Conservation (phyloP, 805 yeast genomes). For the Barnettozyma wickerhamii region DNA sequence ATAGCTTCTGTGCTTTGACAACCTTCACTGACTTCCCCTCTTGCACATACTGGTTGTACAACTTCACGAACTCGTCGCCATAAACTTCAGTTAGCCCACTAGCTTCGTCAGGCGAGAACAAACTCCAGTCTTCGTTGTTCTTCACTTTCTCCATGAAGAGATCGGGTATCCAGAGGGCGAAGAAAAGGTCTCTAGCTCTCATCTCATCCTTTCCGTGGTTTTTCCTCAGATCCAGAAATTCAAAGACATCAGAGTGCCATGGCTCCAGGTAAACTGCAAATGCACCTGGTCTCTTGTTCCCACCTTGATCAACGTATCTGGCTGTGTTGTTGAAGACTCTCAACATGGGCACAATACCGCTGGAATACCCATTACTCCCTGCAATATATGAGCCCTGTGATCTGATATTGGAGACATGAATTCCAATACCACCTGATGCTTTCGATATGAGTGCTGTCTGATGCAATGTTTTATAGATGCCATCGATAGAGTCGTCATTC, state of each 20-base stretch:
- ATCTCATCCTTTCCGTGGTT: constrained; percentile 94
- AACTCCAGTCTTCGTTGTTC: constrained; percentile 73
- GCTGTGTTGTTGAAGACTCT: constrained; percentile 96
- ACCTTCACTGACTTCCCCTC: constrained; percentile 63
- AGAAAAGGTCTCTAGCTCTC: constrained; percentile 90
- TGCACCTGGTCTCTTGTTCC: constrained; percentile 97
- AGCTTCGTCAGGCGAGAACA: constrained; percentile 86
- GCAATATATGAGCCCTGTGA: constrained; percentile 87
- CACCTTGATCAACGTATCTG: constrained; percentile 97
- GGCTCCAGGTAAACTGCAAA: constrained; percentile 94
- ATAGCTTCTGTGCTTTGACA: constrained; percentile 85
- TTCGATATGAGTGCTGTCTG: constrained; percentile 88
- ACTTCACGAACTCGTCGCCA: constrained; percentile 75
- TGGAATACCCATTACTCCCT: constrained; percentile 90
- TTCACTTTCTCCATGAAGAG: constrained; percentile 90
- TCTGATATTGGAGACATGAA: constrained; percentile 85
- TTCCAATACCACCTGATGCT: constrained; percentile 94
- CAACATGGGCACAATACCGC: constrained; percentile 92
- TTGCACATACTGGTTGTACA: constrained; percentile 69
- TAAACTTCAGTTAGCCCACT: constrained; percentile 81
- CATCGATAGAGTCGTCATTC: constrained; percentile 94
- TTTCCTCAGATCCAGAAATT: constrained; percentile 80
- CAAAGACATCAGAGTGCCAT: constrained; percentile 94
- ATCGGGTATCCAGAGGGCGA: constrained; percentile 94
- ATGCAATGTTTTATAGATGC: constrained; percentile 86